Conservation (phyloP, 1,284 basidiomycete genomes). For the Ustilago sp. region DNA sequence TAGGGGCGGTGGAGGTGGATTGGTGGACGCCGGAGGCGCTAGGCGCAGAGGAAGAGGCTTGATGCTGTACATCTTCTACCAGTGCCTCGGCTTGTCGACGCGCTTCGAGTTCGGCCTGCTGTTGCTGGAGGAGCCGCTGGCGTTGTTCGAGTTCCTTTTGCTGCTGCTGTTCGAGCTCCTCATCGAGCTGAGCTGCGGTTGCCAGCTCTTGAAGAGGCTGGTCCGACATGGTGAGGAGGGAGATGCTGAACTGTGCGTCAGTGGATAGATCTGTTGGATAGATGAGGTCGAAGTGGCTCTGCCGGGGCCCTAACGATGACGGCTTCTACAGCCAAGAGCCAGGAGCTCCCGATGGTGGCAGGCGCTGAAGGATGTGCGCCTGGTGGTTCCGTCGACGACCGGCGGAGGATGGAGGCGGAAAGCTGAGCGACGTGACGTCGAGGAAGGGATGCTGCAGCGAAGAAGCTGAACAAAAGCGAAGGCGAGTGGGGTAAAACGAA, state of each 20-base stretch:
- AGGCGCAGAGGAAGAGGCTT: constrained; percentile 18
- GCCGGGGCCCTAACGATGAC: too few relatives aligned
- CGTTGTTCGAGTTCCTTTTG: constrained; percentile 46
- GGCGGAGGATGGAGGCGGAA: not conserved
- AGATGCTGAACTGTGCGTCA: not conserved
- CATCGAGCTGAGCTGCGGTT: constrained; percentile 52
- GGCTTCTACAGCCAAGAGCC: not conserved
- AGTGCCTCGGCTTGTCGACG: constrained; percentile 31
- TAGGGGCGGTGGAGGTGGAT: constrained; percentile 6
- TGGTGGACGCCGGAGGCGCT: constrained; percentile 11
- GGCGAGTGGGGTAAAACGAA: constrained; percentile 13
- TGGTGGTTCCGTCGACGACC: not conserved
- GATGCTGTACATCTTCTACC: constrained; percentile 15
- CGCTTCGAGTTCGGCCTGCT: constrained; percentile 34
- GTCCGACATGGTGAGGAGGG: constrained; percentile 32
- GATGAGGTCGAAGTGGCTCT: too few relatives aligned
- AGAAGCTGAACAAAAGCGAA: constrained; percentile 10
- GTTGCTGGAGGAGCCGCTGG: constrained; percentile 42
- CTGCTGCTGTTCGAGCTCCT: constrained; percentile 48
- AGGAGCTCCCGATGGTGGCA: not conserved
- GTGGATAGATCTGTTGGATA: too few relatives aligned
- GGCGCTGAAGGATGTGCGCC: constrained; percentile 9
- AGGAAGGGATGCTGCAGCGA: constrained; percentile 21
- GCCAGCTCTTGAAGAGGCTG: constrained; percentile 54
- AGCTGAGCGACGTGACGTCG: constrained; percentile 2